phyloP scores from a whole-genome alignment of 116 monocot genomes.

The Posidonia oceanica region DNA sequence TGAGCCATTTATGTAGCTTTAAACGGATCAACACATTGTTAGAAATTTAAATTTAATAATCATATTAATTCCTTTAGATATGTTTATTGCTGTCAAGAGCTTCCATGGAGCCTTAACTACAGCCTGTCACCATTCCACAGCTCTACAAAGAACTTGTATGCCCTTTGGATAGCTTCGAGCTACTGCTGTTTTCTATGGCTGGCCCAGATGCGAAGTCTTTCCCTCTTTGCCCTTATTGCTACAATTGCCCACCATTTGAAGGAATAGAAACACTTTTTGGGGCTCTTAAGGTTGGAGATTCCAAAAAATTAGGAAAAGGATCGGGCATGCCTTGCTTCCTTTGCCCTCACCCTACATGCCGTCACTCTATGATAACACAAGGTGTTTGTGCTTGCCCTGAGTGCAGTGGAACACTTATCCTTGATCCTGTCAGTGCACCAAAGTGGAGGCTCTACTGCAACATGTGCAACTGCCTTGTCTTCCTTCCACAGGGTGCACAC shows the following conservation, averaged over 20 bases:
- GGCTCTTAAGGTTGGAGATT: constrained; percentile 28
- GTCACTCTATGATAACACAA: constrained; percentile 76
- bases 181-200: constrained; percentile 69
- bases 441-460: constrained; percentile 91
- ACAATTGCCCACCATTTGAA: constrained; percentile 93
- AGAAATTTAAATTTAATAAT: too few relatives aligned
- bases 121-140: constrained; percentile 17
- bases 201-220: constrained; percentile 74
- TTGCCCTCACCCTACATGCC: constrained; percentile 90
- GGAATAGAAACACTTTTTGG: constrained; percentile 68
- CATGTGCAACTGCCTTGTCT: constrained; percentile 72
- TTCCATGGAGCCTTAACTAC: neutral
- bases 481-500: constrained; percentile 76
- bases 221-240: constrained; percentile 88
- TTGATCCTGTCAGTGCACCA: constrained; percentile 80
- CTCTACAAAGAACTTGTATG: constrained; percentile 89
- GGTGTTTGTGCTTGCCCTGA: constrained; percentile 98
- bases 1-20: too few relatives aligned
- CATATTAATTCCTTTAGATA: too few relatives aligned
- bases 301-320: constrained; percentile 47
- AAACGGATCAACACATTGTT: too few relatives aligned
- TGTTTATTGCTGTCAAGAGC: too few relatives aligned
- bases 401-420: constrained; percentile 74
- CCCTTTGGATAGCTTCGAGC: constrained; percentile 82
- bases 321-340: constrained; percentile 91